These are phyloP conservation scores for Colletotrichum spinosum DNA, from an alignment of 2,329 filamentous ascomycete species.

Conservation along the genomic window DNA sequence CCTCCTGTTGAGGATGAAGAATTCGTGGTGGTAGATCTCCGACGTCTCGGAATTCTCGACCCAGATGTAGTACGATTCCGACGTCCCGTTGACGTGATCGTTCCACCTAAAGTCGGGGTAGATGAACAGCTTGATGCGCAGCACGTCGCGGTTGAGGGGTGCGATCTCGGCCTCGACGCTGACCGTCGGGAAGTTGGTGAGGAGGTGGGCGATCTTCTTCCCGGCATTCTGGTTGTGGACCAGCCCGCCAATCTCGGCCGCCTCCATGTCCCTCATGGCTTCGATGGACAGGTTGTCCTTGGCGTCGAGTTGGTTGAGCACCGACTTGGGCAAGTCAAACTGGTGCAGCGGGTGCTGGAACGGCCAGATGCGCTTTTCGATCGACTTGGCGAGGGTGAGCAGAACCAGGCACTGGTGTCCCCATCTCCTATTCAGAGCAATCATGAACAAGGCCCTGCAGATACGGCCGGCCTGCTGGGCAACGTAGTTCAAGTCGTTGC, in stretches of 20 bases:
- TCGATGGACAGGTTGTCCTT: slow-evolving; percentile 84
- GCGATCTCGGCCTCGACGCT: slow-evolving; percentile 94
- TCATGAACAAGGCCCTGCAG: slow-evolving; percentile 95
- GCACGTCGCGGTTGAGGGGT: slow-evolving; percentile 91
- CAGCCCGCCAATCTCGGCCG: slow-evolving; percentile 87
- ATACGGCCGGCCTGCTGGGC: slow-evolving; percentile 96
- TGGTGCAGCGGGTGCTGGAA: slow-evolving; percentile 96
- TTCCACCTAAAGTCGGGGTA: slow-evolving; percentile 96
- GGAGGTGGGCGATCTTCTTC: slow-evolving; percentile 79
- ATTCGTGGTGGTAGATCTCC: slow-evolving; percentile 98
- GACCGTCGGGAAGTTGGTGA: slow-evolving; percentile 93
- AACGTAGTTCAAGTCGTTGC: slow-evolving; percentile 93
- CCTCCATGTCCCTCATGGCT: slow-evolving; percentile 90
- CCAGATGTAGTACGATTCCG: slow-evolving; percentile 98
- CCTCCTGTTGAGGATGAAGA: slow-evolving; percentile 89
- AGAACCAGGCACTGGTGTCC: slow-evolving; percentile 94
- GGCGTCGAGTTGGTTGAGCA: slow-evolving; percentile 87
- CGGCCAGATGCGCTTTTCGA: slow-evolving; percentile 95
- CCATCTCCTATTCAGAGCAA: slow-evolving; percentile 94
- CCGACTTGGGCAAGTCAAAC: slow-evolving; percentile 87
- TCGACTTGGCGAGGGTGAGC: slow-evolving; percentile 93
- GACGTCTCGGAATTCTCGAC: slow-evolving; percentile 98
- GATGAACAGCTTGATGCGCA: slow-evolving; percentile 88
- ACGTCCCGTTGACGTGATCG: slow-evolving; percentile 90
- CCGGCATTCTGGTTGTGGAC: slow-evolving; percentile 94